These are phyloP conservation scores for Dentipellis fragilis DNA, from an alignment of 768 basidiomycete genomes.

Conservation along the genomic window DNA sequence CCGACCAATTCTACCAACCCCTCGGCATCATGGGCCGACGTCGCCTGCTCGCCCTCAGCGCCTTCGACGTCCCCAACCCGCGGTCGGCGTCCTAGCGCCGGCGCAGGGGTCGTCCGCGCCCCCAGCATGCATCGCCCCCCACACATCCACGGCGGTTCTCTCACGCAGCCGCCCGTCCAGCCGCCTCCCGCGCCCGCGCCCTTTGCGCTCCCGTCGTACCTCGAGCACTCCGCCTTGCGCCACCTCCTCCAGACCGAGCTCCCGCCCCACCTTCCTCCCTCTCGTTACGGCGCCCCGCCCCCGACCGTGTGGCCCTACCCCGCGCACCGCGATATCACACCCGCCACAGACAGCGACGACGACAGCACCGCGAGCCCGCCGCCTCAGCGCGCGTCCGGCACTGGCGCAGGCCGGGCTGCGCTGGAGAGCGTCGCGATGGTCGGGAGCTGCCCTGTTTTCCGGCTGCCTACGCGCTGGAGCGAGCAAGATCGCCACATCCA, in stretches of 20 bases:
- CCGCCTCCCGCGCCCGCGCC: slow-evolving; percentile 23
- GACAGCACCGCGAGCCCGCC: slow-evolving; percentile 16
- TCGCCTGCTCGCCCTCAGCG: slow-evolving; percentile 34
- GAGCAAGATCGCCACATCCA: slow-evolving; percentile 50
- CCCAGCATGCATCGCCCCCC: slow-evolving; percentile 7
- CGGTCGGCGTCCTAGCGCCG: slow-evolving; percentile 36
- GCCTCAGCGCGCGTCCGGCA: slow-evolving; percentile 3
- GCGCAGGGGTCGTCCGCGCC: slow-evolving; percentile 10
- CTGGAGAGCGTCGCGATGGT: slow-evolving; percentile 8
- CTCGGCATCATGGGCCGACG: slow-evolving; percentile 22
- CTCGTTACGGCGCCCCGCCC: slow-evolving; percentile 8
- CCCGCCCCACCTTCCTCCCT: slow-evolving; percentile 28
- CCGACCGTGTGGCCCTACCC: slow-evolving; percentile 4
- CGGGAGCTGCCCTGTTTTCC: slow-evolving; percentile 27
- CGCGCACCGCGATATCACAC: slow-evolving; percentile 21
- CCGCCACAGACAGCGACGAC: slow-evolving; percentile 14
- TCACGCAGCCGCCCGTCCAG: slow-evolving; percentile 20
- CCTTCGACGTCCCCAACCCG: slow-evolving; percentile 35
- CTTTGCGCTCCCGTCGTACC: slow-evolving; percentile 64
- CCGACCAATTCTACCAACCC: slow-evolving; percentile 29
- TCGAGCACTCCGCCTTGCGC: slow-evolving; percentile 68
- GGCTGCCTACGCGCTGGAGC: slow-evolving; percentile 73
- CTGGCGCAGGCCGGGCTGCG: slow-evolving; percentile 11
- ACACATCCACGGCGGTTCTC: slow-evolving; percentile 19
- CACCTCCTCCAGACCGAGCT: slow-evolving; percentile 52